Conservation (phyloP, 2,329 filamentous ascomycete genomes). For the Botrytis squamosa region DNA sequence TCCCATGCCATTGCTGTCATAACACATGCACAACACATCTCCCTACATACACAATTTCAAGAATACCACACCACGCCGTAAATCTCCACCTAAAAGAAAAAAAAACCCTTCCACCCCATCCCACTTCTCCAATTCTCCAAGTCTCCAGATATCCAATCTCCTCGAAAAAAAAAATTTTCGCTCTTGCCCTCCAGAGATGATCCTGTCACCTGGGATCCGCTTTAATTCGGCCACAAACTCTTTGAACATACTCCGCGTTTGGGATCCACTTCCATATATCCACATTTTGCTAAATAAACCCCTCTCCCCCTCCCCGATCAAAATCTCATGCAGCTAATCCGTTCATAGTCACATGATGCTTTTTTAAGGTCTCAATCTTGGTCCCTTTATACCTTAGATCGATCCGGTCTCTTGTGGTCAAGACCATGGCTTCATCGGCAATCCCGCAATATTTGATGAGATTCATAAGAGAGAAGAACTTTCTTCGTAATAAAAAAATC, state of each 20-base stretch:
- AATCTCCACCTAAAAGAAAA: background rate
- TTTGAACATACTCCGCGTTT: conserved; percentile 4
- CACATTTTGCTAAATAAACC: background rate
- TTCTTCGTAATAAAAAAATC: background rate
- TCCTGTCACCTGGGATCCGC: background rate
- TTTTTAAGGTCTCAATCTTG: background rate
- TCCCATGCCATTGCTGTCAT: background rate
- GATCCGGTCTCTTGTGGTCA: background rate
- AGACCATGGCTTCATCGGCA: background rate
- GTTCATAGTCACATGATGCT: background rate
- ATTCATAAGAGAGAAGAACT: background rate
- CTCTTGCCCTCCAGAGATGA: background rate
- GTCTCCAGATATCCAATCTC: conserved; percentile 8
- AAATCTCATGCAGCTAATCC: background rate
- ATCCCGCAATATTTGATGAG: background rate
- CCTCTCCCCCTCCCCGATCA: background rate
- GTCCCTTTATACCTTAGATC: background rate
- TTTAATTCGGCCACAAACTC: background rate
- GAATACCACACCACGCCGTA: background rate
- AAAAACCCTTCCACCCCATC: background rate
- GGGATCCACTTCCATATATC: background rate
- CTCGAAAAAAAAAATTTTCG: no score
- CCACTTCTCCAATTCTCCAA: conserved; percentile 13
- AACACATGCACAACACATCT: background rate
- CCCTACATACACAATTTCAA: background rate